Base-by-base conservation (phyloP, 345 rosid species). In the Psidium guajava region DNA sequence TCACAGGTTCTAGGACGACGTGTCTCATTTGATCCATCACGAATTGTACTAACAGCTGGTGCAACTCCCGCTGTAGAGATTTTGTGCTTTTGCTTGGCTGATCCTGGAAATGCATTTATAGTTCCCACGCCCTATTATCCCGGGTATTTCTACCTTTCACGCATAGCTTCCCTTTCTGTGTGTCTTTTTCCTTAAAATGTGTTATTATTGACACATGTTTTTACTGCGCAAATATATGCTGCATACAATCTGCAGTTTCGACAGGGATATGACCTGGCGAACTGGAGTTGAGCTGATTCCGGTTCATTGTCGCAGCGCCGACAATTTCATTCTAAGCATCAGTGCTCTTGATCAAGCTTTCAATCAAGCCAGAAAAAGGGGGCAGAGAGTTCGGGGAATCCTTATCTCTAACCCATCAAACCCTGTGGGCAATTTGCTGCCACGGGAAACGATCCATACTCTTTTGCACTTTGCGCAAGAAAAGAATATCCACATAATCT, bases 1-100 rank as follows among this genome's bases (percentile, higher is more conserved):
- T 91, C 98, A 49, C 87, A 83, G 80, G 89, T 91, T 49, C 91
- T 95, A 91, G 94, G 96, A 83, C 86, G 84, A 86, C 83, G 52
- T 36, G 92, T 91, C 51, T 89, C 93, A 5, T 94, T 95, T 87
- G 95, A 97, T 87, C 96, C 98, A 14, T 91, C 94, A 2, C 93
- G 92, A 51, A 89, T 94, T 51, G 92, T 94, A 4, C 89, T 95
- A 86, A 97, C 96, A 21, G 92, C 97, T 5, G 98, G 99, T 86
- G 98, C 94, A 54, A 94, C 97, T 88, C 94, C 98, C 58, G 99
- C 99, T 6, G 54, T 95, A n/a, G 98, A 95, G 91, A 95, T 94
- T 52, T 87, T 97, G 40, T 89, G 93, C 91, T 97, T 95, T 85
- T 95, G 97, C 91, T 91, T 95, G 91, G 98, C 98, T 25, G 99